Conservation (phyloP, 2,329 filamentous ascomycete genomes). For the Samsoniella hepiali region DNA sequence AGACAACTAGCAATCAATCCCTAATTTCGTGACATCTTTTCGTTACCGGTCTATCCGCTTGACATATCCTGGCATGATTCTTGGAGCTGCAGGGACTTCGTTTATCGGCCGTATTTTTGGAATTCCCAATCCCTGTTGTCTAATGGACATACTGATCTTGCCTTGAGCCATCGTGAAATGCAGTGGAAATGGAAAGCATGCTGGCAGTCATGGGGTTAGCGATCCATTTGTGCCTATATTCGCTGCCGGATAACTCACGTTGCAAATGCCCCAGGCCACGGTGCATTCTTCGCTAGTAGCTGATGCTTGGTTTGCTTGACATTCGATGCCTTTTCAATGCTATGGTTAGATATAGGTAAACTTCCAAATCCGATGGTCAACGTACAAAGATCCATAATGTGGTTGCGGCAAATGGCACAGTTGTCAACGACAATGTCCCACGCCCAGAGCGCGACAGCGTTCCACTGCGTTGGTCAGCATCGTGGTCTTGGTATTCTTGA, state of each 20-base stretch:
- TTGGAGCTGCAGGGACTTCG: background rate
- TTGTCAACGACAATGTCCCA: slow-evolving; percentile 99
- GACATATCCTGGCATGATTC: background rate
- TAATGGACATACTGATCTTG: slow-evolving; percentile 94
- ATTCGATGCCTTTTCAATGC: slow-evolving; percentile 75
- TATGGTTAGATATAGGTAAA: slow-evolving; percentile 19
- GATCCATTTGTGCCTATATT: background rate
- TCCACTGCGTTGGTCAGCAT: slow-evolving; percentile 65
- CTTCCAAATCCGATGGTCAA: slow-evolving; percentile 18
- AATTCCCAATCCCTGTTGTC: slow-evolving; percentile 99
- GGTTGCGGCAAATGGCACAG: slow-evolving; percentile 97
- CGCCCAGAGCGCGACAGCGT: slow-evolving; percentile 95
- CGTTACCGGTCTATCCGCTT: background rate
- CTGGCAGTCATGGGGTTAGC: slow-evolving; percentile 45
- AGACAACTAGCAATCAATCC: slow-evolving; percentile 9
- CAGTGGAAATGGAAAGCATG: slow-evolving; percentile 99
- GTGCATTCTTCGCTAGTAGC: slow-evolving; percentile 98
- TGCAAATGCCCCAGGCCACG: slow-evolving; percentile 98
- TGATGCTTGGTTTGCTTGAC: slow-evolving; percentile 96
- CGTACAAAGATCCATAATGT: slow-evolving; percentile 98
- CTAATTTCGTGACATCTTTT: slow-evolving; percentile 5
- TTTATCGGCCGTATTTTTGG: slow-evolving; percentile 86
- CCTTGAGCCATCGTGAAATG: slow-evolving; percentile 98
- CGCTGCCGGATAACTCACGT: slow-evolving; percentile 58
- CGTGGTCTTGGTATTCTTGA: background rate